Conservation (phyloP, 108 stramenopile genomes). For the Epithemia pelagica region DNA sequence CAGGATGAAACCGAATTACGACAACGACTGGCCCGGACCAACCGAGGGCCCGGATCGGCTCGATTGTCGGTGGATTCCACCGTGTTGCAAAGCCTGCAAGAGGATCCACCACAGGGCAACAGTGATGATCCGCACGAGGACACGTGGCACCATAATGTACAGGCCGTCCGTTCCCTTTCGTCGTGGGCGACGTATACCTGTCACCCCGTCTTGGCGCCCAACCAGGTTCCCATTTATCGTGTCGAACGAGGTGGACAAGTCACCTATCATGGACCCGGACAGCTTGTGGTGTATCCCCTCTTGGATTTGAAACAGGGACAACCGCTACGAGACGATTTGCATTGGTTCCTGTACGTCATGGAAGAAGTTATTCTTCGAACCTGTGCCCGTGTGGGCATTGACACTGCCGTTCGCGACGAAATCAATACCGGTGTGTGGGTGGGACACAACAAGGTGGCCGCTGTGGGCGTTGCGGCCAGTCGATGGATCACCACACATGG, state of each 20-base stretch:
- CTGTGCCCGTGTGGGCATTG: slow-evolving; percentile 49
- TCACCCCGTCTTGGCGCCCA: slow-evolving; percentile 57
- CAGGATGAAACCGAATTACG: not conserved
- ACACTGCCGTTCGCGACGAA: slow-evolving; percentile 39
- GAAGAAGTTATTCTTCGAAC: slow-evolving; percentile 89
- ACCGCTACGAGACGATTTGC: slow-evolving; percentile 79
- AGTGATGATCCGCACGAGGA: not conserved
- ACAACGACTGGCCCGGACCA: slow-evolving; percentile 24
- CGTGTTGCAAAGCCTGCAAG: slow-evolving; percentile 9
- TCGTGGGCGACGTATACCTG: slow-evolving; percentile 11
- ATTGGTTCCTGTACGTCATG: slow-evolving; percentile 88
- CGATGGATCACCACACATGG: slow-evolving; percentile 98
- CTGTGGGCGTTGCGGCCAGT: slow-evolving; percentile 84
- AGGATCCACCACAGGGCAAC: not conserved
- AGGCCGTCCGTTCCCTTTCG: slow-evolving; percentile 13
- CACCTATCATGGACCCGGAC: slow-evolving; percentile 97
- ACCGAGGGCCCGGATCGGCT: slow-evolving; percentile 38
- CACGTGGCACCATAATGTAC: not conserved
- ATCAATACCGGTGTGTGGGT: slow-evolving; percentile 82
- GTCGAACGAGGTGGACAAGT: slow-evolving; percentile 97
- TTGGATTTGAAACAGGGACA: slow-evolving; percentile 56
- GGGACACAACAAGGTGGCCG: slow-evolving; percentile 79
- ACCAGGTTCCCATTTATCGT: slow-evolving; percentile 71
- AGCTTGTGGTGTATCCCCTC: slow-evolving; percentile 93
- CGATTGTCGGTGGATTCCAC: slow-evolving; percentile 38